phyloP scores from a whole-genome alignment of 768 basidiomycete genomes.

The Lactifluus volemus region DNA sequence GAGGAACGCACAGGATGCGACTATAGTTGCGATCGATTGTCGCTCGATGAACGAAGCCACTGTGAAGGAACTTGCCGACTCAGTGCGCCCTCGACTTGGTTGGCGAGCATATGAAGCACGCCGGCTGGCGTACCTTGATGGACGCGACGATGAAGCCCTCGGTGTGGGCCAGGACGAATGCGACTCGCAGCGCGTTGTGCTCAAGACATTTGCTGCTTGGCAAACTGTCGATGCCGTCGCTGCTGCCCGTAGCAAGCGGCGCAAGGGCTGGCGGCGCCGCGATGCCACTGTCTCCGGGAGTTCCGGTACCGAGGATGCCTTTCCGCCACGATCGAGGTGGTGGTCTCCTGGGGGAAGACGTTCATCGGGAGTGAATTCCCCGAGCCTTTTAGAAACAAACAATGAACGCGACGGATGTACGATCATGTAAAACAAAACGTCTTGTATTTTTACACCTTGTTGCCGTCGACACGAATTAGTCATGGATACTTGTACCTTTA shows the following conservation, averaged over 20 bases:
- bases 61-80: conserved; percentile 49
- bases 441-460: conserved; percentile 10
- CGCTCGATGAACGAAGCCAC: conserved; percentile 53
- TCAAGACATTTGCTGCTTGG: conserved; percentile 84
- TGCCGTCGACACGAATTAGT: not conserved
- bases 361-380: conserved; percentile 43
- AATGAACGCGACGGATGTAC: conserved; percentile 53
- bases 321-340: conserved; percentile 30
- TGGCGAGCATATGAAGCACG: conserved; percentile 70
- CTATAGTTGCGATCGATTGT: conserved; percentile 68
- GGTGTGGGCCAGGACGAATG: conserved; percentile 76
- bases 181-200: conserved; percentile 57
- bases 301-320: conserved; percentile 25
- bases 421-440: conserved; percentile 43
- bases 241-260: conserved; percentile 54
- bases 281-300: conserved; percentile 32
- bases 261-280: conserved; percentile 39
- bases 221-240: conserved; percentile 76
- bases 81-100: conserved; percentile 61
- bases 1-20: conserved; percentile 42
- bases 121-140: conserved; percentile 63
- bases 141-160: conserved; percentile 55
- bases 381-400: conserved; percentile 31
- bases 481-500: not conserved
- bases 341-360: conserved; percentile 48